Conservation (phyloP, 352 stramenopile species). For the Pythium pyrilobum region DNA sequence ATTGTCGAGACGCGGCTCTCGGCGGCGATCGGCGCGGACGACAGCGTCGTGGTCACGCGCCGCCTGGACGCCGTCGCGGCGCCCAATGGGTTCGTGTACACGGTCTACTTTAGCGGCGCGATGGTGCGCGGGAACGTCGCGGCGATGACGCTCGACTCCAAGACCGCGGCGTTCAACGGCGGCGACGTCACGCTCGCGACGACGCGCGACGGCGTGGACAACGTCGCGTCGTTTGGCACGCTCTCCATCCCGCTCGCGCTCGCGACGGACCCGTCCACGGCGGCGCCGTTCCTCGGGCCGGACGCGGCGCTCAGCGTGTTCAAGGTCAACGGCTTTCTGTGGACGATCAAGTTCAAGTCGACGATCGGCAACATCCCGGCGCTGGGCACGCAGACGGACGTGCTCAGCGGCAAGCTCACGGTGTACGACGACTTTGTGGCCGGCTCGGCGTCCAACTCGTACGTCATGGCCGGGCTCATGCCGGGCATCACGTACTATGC, state of each 20-base stretch:
- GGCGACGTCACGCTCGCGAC: conserved; percentile 29
- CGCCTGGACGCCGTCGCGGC: conserved; percentile 31
- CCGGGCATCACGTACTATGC: conserved; percentile 67
- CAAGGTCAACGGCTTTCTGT: conserved; percentile 77
- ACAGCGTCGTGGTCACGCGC: conserved; percentile 51
- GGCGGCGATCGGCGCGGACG: conserved; percentile 5
- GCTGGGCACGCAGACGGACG: conserved; percentile 27
- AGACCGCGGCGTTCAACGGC: conserved; percentile 24
- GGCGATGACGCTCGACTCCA: conserved; percentile 17
- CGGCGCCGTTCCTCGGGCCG: conserved; percentile 32
- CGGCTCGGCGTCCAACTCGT: conserved; percentile 45
- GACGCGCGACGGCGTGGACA: conserved; percentile 26
- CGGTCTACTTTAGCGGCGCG: conserved; percentile 61
- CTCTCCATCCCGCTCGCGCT: conserved; percentile 52
- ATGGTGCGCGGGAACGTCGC: conserved; percentile 35
- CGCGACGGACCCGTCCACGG: conserved; percentile 14
- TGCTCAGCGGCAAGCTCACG: conserved; percentile 25
- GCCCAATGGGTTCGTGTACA: conserved; percentile 64
- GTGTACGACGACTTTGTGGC: conserved; percentile 29
- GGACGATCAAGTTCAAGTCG: conserved; percentile 78
- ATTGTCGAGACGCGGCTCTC: conserved; percentile 33
- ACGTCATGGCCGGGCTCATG: conserved; percentile 42
- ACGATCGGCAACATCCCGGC: conserved; percentile 60
- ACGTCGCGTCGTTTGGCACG: conserved; percentile 22
- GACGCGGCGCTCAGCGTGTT: conserved; percentile 40